Base-by-base conservation (phyloP, 228 moss, liverwort and hornwort species). In the Sphagnum fallax region DNA sequence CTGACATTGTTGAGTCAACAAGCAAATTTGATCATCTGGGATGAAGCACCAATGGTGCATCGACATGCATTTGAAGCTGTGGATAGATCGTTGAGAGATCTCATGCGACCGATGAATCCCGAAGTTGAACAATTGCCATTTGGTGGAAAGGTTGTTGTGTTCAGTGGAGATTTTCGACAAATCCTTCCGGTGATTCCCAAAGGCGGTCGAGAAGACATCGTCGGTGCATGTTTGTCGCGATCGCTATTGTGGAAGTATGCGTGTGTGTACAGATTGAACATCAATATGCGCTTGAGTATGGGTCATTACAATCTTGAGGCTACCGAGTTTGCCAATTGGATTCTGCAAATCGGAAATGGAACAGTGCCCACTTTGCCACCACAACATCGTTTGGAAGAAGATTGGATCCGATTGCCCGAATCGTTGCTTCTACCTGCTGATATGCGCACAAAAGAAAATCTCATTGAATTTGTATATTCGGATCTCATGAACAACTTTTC, bases 11-110 rank as follows among this genome's bases (percentile, higher is more conserved):
- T 74, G 7, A 64, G 74, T 5, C 15, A 8, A 0, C 73, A 74
- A 50, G 69, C 66, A 10, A 58, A 15, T 10, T 6, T 78, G 4
- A 70, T 78, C 12, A 16, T 78, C 4, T 74, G 65, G 74, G 66
- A 78, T 74, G 78, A 78, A 51, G 69, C 74, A 2, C 52, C 74
- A 0, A 51, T 67, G 66, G 55, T 66, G 67, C 60, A 73, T 47
- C 16, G 60, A 4, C 10, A 66, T 67, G 59, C 61, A 2, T 74
- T 74, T 70, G 75, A 75, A 60, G 48, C 63, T 13, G 16, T 75
- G 10, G 70, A 75, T 66, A 11, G 70, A 11, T 9, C 75, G 12
- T 65, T 70, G 4, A 49, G 63, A 18, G 69, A 75, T 69, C 18
- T 75, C 32, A 53, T 53, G 53, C 4, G 55, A 7, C 5, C 32